Evolutionary conservation across 768 basidiomycete species (phyloP).

Genomic region (Lactarius sp.): DNA sequence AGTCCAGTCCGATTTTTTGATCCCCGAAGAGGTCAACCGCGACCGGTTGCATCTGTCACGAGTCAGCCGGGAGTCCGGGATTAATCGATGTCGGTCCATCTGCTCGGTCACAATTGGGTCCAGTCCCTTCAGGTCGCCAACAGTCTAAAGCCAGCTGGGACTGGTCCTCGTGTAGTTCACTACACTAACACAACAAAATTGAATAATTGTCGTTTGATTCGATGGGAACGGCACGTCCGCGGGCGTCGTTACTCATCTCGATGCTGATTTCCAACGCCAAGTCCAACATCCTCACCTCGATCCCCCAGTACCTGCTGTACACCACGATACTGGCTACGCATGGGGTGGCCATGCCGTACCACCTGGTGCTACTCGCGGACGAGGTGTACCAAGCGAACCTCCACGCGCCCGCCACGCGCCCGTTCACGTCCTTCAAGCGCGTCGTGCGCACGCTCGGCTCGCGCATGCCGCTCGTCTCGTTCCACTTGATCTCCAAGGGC

Average conservation of each 20-base stretch:
- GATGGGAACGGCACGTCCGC: conserved; percentile 66
- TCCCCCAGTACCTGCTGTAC: conserved; percentile 97
- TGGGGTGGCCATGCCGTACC: conserved; percentile 79
- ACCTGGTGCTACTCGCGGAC: conserved; percentile 91
- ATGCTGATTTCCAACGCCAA: conserved; percentile 66
- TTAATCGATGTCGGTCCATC: too few species aligned
- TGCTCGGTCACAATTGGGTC: too few species aligned
- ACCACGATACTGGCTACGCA: conserved; percentile 90
- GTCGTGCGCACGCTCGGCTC: conserved; percentile 62
- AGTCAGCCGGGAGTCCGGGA: too few species aligned
- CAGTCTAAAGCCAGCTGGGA: too few species aligned
- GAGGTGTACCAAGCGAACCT: conserved; percentile 98
- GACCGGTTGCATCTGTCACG: too few species aligned
- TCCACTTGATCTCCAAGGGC: conserved; percentile 98
- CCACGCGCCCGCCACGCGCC: conserved; percentile 57
- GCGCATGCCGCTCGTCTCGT: conserved; percentile 82
- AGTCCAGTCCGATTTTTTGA: too few species aligned
- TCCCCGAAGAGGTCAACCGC: too few species aligned
- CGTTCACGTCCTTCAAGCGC: conserved; percentile 94
- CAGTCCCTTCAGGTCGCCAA: too few species aligned
- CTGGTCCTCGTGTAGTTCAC: too few species aligned
- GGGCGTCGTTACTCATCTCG: conserved; percentile 73
- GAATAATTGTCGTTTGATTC: too few species aligned
- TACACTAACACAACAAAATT: too few species aligned
- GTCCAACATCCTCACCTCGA: conserved; percentile 86